phyloP scores from a whole-genome alignment of 1,284 basidiomycete genomes.

The Ganoderma lingzhi region DNA sequence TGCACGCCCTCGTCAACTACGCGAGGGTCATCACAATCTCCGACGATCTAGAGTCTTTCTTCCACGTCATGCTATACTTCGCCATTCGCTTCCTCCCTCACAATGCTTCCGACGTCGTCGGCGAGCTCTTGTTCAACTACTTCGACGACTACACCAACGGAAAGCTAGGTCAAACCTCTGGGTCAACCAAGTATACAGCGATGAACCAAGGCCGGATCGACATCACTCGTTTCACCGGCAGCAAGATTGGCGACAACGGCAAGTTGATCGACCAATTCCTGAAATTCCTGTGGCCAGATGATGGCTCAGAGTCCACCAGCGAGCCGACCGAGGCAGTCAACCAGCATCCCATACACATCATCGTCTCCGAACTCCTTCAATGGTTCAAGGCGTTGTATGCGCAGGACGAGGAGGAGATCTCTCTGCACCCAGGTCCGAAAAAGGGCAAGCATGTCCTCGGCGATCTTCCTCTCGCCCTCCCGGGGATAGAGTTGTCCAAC shows the following conservation, averaged over 20 bases:
- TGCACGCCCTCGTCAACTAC: constrained; percentile 5
- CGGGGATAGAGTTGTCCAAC: not conserved
- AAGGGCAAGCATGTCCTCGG: not conserved
- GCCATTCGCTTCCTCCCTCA: not conserved
- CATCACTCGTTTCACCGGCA: not conserved
- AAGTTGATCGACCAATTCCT: not conserved
- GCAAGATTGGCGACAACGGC: not conserved
- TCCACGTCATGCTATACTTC: constrained; percentile 3
- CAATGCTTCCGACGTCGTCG: constrained; percentile 3
- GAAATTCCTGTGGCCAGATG: not conserved
- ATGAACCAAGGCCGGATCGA: not conserved
- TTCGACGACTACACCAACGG: not conserved
- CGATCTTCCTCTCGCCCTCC: not conserved
- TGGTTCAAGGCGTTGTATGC: not conserved
- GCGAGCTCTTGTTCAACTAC: not conserved
- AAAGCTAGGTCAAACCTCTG: not conserved
- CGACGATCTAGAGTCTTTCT: constrained; percentile 27
- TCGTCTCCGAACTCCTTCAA: not conserved
- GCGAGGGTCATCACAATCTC: not conserved
- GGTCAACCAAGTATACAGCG: not conserved
- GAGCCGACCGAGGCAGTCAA: not conserved
- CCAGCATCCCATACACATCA: not conserved
- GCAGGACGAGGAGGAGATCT: not conserved
- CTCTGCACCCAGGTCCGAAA: not conserved
- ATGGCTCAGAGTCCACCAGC: not conserved